Base-by-base conservation (phyloP, 2,329 filamentous ascomycete genomes). In the Taxawa tesnikishii region DNA sequence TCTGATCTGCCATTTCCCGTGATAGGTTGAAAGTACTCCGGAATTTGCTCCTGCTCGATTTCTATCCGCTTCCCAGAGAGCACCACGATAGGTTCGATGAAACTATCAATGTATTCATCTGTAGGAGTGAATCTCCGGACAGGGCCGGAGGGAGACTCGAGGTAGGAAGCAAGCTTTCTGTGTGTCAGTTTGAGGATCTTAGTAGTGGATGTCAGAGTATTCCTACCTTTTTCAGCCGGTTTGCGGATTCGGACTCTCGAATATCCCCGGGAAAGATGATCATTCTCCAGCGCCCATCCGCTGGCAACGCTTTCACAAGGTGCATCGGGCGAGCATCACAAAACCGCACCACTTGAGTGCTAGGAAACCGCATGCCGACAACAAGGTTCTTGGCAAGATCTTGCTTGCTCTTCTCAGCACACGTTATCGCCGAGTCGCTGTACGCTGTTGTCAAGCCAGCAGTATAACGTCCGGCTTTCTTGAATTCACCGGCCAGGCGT, bases 401-500 rank as follows among this genome's bases (percentile, higher is more conserved):
- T 26, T 58, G 43, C 1, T 40, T 48, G 19, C 58, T 56, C 1
- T 40, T 43, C 7, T 45, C 39, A 9, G 46, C 41, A 8, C 54
- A 53, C 1, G 63, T 68, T 6, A 75, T 56, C 0, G 45, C 34
- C 0, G 67, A 73, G 15, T 60, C 56, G 2, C 61, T 59, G 41
- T 80, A 79, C 31, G 54, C 56, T 1, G 65, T 61, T 1, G 65
- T 72, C 36, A 75, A 57, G 0, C 75, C 75, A 2, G 75, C 73
- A 17, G 32, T 38, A 14, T 30, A 38, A 3, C 25, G 13, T 2
- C 24, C 31, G 11, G 33, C 31, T 15, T 32, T 34, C 18, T 28
- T 34, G 12, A 40, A 42, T 31, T 26, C 40, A 19, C 13, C 33
- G 14, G 27, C 25, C 7, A 32, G 39, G 16, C 35, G 31, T 29